Conservation (phyloP, 1,139 yeast species). For the Wickerhamomyces sp. region DNA sequence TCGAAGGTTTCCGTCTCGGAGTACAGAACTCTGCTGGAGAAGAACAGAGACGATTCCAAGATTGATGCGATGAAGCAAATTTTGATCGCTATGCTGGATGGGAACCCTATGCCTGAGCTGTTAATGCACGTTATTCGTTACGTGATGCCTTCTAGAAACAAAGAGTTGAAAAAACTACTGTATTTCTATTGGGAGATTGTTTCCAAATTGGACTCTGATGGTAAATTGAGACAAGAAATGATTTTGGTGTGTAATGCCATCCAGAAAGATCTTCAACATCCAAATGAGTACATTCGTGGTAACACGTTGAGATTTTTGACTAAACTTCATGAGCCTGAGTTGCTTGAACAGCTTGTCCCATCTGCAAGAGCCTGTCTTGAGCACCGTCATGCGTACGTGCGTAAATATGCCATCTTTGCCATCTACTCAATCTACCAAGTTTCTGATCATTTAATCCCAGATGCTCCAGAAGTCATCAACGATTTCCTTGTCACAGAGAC, state of each 20-base stretch:
- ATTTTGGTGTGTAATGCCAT: slow-evolving; percentile 97
- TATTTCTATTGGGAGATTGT: slow-evolving; percentile 99
- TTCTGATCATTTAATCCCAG: slow-evolving; percentile 85
- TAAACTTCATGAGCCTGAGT: slow-evolving; percentile 87
- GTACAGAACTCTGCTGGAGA: slow-evolving; percentile 76
- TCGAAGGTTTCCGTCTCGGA: slow-evolving; percentile 70
- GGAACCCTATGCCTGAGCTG: slow-evolving; percentile 91
- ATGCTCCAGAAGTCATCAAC: slow-evolving; percentile 80
- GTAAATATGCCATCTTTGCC: slow-evolving; percentile 95
- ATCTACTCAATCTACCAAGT: slow-evolving; percentile 78
- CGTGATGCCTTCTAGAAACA: slow-evolving; percentile 92
- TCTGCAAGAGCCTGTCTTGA: slow-evolving; percentile 87
- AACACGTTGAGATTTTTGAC: slow-evolving; percentile 88
- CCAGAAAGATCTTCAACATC: slow-evolving; percentile 95
- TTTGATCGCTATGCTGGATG: slow-evolving; percentile 81
- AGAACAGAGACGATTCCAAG: slow-evolving; percentile 84
- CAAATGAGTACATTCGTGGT: slow-evolving; percentile 95
- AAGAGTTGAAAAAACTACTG: slow-evolving; percentile 84
- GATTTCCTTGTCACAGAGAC: slow-evolving; percentile 75
- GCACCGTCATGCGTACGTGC: slow-evolving; percentile 95
- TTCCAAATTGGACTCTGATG: slow-evolving; percentile 82
- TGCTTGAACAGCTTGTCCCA: slow-evolving; percentile 93
- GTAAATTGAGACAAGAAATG: slow-evolving; percentile 97
- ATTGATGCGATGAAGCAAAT: slow-evolving; percentile 87
- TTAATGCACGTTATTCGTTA: slow-evolving; percentile 96